A percentile compares a stretch with the other conserved stretches of the same genome.
These are phyloP conservation scores for Coleophoma cylindrospora DNA, from an alignment of 2,329 filamentous ascomycete species.

Conservation along the genomic window DNA sequence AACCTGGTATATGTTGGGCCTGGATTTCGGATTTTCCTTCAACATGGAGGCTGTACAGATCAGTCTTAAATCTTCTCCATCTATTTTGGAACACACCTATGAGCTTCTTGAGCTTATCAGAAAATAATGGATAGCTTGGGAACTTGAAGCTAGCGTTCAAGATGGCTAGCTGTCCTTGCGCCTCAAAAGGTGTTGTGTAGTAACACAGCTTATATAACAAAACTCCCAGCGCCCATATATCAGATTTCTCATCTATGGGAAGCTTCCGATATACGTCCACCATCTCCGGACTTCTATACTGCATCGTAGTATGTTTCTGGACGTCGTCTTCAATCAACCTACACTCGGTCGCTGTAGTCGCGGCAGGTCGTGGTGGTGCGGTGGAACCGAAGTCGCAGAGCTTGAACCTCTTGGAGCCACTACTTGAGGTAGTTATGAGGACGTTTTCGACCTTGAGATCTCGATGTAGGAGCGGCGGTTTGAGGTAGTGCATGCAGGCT, in stretches of 20 bases:
- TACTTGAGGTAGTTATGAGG: constrained; percentile 64
- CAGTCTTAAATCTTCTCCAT: constrained; percentile 6
- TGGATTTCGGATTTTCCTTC: constrained; percentile 66
- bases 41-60: constrained; percentile 72
- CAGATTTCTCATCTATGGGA: constrained; percentile 96
- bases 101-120: constrained; percentile 80
- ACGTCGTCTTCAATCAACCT: constrained; percentile 94
- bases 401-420: constrained; percentile 75
- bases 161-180: constrained; percentile 95
- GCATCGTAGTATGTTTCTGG: constrained; percentile 92
- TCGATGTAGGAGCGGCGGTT: constrained; percentile 85
- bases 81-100: constrained; percentile 59
- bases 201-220: constrained; percentile 97
- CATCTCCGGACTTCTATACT: constrained; percentile 98
- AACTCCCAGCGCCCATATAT: constrained; percentile 93
- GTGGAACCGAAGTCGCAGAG: constrained; percentile 97
- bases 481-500: constrained; percentile 98
- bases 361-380: constrained; percentile 76
- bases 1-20: constrained; percentile 94
- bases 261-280: constrained; percentile 95
- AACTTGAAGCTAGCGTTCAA: constrained; percentile 93
- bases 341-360: constrained; percentile 82
- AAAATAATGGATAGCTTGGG: constrained; percentile 83
- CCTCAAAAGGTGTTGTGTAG: constrained; percentile 97
- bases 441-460: constrained; percentile 99